Conservation (phyloP, 805 yeast genomes). For the Barnettozyma botsteinii region DNA sequence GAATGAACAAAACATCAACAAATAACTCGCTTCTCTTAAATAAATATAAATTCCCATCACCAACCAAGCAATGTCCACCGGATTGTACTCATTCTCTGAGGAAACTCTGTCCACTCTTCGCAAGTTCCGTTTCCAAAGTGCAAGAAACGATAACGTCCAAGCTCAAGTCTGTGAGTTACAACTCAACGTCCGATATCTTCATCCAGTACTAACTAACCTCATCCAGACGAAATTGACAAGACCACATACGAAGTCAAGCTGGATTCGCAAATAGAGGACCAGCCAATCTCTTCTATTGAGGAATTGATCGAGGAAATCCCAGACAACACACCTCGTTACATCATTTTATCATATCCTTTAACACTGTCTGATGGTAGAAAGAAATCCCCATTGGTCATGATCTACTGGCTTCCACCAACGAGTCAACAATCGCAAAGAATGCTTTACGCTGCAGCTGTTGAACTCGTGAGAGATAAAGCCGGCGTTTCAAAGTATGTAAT, state of each 20-base stretch:
- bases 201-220: conserved; percentile 11
- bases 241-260: conserved; percentile 43
- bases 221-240: conserved; percentile 49
- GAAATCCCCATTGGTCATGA: conserved; percentile 65
- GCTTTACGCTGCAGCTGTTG: conserved; percentile 90
- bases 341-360: conserved; percentile 72
- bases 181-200: conserved; percentile 1
- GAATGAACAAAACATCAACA: neutral
- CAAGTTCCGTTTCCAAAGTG: conserved; percentile 69
- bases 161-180: conserved; percentile 50
- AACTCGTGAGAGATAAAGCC: conserved; percentile 61
- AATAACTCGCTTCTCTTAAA: no score
- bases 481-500: conserved; percentile 28
- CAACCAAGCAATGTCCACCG: conserved; percentile 31
- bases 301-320: conserved; percentile 74
- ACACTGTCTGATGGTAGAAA: conserved; percentile 65
- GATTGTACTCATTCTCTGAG: conserved; percentile 56
- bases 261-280: conserved; percentile 37
- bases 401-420: conserved; percentile 88
- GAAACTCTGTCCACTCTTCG: conserved; percentile 55
- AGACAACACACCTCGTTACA: conserved; percentile 71
- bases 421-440: conserved; percentile 76
- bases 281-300: conserved; percentile 45
- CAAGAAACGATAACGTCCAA: conserved; percentile 55
- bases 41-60: no score